These are phyloP conservation scores for Lactifluus piperatus DNA, from an alignment of 768 basidiomycete genomes.

Conservation along the genomic window DNA sequence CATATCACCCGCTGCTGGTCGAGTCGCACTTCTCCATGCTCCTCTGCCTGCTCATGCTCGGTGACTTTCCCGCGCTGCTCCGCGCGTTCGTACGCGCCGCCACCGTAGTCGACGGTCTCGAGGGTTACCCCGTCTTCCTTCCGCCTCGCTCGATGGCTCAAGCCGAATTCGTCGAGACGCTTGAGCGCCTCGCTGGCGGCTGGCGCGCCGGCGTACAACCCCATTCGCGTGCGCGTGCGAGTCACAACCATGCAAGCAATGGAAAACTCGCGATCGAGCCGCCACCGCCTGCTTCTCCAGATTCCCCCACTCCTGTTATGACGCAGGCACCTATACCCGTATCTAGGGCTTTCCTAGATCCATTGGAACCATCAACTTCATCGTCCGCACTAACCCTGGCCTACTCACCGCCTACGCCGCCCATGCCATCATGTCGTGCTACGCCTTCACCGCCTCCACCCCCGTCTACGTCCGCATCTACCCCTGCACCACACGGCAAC, in stretches of 20 bases:
- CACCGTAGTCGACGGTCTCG: constrained; percentile 66
- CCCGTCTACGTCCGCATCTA: constrained; percentile 13
- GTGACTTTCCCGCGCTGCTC: constrained; percentile 56
- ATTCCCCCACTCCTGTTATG: constrained; percentile 9
- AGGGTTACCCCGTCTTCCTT: constrained; percentile 83
- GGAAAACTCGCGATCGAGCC: constrained; percentile 38
- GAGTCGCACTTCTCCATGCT: constrained; percentile 81
- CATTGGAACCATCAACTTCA: constrained; percentile 23
- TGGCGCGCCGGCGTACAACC: constrained; percentile 63
- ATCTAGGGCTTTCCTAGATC: constrained; percentile 11
- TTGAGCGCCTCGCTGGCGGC: constrained; percentile 70
- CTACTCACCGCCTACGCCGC: neutral
- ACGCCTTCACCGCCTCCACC: constrained; percentile 20
- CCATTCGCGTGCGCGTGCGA: constrained; percentile 35
- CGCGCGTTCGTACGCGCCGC: constrained; percentile 60
- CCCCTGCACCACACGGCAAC: neutral
- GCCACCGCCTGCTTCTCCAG: constrained; percentile 23
- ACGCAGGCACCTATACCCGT: neutral
- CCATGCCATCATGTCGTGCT: constrained; percentile 16
- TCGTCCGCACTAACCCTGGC: neutral
- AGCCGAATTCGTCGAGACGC: constrained; percentile 78
- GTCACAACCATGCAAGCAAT: constrained; percentile 27
- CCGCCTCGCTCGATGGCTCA: constrained; percentile 86
- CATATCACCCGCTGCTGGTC: constrained; percentile 84
- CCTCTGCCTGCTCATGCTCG: constrained; percentile 67